Conservation (phyloP, 2,329 filamentous ascomycete species). For the Pseudogymnoascus sp. region DNA sequence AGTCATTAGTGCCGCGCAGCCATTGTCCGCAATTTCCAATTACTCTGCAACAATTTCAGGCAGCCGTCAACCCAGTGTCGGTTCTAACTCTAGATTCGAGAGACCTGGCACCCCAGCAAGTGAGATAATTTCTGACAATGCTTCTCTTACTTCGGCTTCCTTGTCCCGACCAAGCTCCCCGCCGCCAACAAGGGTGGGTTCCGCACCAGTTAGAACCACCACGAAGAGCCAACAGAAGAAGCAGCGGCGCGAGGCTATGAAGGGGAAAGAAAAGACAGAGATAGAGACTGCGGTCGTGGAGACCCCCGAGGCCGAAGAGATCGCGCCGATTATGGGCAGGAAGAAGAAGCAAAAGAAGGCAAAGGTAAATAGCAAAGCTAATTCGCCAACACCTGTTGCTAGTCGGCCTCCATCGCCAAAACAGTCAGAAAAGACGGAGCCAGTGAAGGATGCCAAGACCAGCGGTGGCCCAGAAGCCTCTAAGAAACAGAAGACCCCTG, state of each 20-base stretch:
- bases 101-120: slow-evolving; percentile 66
- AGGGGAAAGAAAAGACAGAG: slow-evolving; percentile 53
- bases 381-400: slow-evolving; percentile 21
- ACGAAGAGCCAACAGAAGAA: slow-evolving; percentile 77
- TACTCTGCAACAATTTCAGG: slow-evolving; percentile 34
- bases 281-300: slow-evolving; percentile 41
- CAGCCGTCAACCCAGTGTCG: slow-evolving; percentile 43
- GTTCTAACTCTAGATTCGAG: slow-evolving; percentile 37
- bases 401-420: slow-evolving; percentile 22
- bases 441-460: slow-evolving; percentile 5
- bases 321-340: slow-evolving; percentile 66
- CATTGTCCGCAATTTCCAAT: slow-evolving; percentile 27
- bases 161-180: slow-evolving; percentile 67
- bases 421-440: slow-evolving; percentile 8
- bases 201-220: slow-evolving; percentile 58
- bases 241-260: slow-evolving; percentile 59
- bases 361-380: slow-evolving; percentile 33
- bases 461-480: neutral
- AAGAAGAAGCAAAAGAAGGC: slow-evolving; percentile 85
- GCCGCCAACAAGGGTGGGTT: slow-evolving; percentile 57
- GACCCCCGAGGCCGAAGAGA: slow-evolving; percentile 33
- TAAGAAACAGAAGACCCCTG: slow-evolving; percentile 12
- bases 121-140: slow-evolving; percentile 68
- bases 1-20: slow-evolving; percentile 26
- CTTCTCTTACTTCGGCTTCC: slow-evolving; percentile 65